Conservation (phyloP, 345 rosid species). For the Orychophragmus violaceus region DNA sequence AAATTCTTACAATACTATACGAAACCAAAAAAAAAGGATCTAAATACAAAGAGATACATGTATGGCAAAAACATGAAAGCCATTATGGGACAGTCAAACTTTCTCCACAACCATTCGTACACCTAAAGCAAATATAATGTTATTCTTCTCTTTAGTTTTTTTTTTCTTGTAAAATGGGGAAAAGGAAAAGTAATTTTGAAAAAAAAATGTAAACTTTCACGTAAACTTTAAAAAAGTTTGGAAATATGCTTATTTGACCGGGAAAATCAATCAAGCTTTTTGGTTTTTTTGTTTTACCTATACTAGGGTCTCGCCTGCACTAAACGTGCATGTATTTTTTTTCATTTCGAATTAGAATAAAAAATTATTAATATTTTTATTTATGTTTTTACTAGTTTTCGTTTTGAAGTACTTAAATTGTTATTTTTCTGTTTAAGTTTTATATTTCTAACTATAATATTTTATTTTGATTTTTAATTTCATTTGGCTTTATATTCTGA, state of each 20-base stretch:
- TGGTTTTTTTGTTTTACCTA: not conserved
- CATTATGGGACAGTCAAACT: constrained; percentile 22
- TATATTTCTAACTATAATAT: no score
- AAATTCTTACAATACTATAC: not conserved
- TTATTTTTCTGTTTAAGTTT: no score
- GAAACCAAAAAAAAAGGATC: not conserved
- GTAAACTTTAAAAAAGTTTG: not conserved
- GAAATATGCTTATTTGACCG: constrained; percentile 17
- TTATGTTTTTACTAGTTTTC: no score
- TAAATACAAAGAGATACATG: not conserved
- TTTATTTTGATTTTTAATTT: not conserved
- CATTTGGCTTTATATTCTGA: no score
- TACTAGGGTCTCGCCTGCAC: no score
- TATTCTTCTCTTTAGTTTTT: not conserved
- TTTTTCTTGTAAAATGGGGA: not conserved
- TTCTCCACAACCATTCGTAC: constrained; percentile 8
- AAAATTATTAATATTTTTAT: no score
- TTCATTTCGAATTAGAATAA: no score
- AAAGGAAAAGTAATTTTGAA: not conserved
- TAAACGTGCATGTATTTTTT: no score
- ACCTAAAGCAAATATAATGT: constrained; percentile 10
- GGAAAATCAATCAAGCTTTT: not conserved
- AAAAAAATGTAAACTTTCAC: not conserved
- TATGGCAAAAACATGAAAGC: constrained; percentile 1
- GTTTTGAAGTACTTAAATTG: no score